A percentile compares a stretch with the other conserved stretches of the same genome.
phyloP scores from a whole-genome alignment of 371 early-diverging fungal species.

The Mucor racemosus region DNA sequence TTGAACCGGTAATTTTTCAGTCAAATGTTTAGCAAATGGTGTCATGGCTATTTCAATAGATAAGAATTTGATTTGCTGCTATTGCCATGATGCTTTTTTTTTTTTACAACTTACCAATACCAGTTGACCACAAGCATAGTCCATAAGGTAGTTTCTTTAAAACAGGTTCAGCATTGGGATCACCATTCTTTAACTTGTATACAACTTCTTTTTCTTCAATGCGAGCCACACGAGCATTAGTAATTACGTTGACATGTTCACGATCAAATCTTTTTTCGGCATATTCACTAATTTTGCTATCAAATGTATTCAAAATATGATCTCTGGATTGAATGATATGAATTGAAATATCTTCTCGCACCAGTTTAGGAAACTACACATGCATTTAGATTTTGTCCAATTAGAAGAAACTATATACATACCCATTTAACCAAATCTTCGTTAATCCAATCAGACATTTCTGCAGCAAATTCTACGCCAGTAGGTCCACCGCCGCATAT shows the following conservation, averaged over 20 bases:
- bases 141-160: slow-evolving; percentile 64
- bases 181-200: slow-evolving; percentile 48
- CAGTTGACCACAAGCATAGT: slow-evolving; percentile 87
- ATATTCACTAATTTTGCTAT: slow-evolving; percentile 66
- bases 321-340: slow-evolving; percentile 75
- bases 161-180: slow-evolving; percentile 16
- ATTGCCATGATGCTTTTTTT: too few relatives aligned
- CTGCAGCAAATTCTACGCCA: slow-evolving; percentile 84
- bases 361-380: slow-evolving; percentile 61
- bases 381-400: not conserved
- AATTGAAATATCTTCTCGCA: slow-evolving; percentile 70
- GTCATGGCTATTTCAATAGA: slow-evolving; percentile 52
- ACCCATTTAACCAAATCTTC: slow-evolving; percentile 81
- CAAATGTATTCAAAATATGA: slow-evolving; percentile 85
- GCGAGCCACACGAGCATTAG: slow-evolving; percentile 71
- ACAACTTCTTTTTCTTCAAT: slow-evolving; percentile 58
- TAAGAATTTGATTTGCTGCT: too few relatives aligned
- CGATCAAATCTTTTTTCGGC: slow-evolving; percentile 78
- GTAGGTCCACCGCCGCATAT: slow-evolving; percentile 88
- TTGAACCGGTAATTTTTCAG: slow-evolving; percentile 58
- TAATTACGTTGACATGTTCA: slow-evolving; percentile 73
- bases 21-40: slow-evolving; percentile 62
- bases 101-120: slow-evolving; percentile 56
- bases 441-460: slow-evolving; percentile 81
- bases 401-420: not conserved